Base-by-base conservation (phyloP, 148 eudicot species). In the Agrostemma githago region DNA sequence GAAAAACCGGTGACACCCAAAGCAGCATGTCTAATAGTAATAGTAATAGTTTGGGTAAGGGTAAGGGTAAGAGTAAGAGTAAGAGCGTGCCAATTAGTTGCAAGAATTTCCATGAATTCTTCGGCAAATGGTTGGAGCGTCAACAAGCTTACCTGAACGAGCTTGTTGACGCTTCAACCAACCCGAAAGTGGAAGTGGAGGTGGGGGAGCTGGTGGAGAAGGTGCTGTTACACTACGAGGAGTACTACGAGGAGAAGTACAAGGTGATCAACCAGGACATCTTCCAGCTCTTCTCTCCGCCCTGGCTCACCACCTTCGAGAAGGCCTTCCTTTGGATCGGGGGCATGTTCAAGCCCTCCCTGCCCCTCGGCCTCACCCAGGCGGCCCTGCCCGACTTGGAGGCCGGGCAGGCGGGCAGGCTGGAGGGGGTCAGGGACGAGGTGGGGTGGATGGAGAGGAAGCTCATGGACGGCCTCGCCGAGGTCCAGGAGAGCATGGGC, bases 221-320 rank as follows among this genome's bases (percentile, higher is more conserved):
- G 1, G 76, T 81, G 6, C 39, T 83, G 1, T 7, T 15, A 5
- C 89, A 86, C 40, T 86, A 81, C 39, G 76, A 51, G 34, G 76
- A 86, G 6, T 78, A 74, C 75, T 80, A 81, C 40, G 68, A 79
- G 3, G 78, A 75, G 17, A 84, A 86, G 59, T 44, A 68, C 21
- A 60, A 61, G 51, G 53, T 76, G 16, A 73, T 77, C 2, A 71
- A 12, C 2, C 26, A 53, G 0, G 83, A 87, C 26, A 71, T 79
- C 2, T 74, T 84, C 14, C 59, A 76, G 4, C 16, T 79, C 7
- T 65, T 87, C 8, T 79, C 82, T 2, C 80, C 89, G 7, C 84
- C 84, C 0, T 87, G 87, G 87, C 58, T 82, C 0, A 76, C 72
- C 38, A 70, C 86, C 3, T 77, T 80, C 46, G 89, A 87, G 73